phyloP scores from a whole-genome alignment of 768 basidiomycete genomes.

The Russula sp. region DNA sequence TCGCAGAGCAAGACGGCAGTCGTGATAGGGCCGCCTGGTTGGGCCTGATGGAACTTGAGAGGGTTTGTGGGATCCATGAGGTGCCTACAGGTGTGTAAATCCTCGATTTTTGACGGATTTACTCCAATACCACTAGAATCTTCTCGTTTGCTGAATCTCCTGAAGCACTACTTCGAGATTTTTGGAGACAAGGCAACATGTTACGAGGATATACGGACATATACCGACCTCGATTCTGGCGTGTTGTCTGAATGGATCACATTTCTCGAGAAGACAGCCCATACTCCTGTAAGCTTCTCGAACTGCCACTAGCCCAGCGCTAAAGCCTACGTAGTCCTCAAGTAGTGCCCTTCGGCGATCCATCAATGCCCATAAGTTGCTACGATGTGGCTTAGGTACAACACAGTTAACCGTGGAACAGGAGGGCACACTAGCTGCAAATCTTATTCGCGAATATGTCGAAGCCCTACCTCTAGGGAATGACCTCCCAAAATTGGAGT shows the following conservation, averaged over 20 bases:
- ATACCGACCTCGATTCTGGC: constrained; percentile 50
- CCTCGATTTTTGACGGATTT: background rate
- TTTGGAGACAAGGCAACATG: constrained; percentile 84
- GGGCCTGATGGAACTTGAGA: constrained; percentile 74
- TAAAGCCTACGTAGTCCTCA: constrained; percentile 42
- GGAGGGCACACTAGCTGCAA: constrained; percentile 51
- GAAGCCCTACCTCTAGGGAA: constrained; percentile 64
- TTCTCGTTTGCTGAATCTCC: constrained; percentile 44
- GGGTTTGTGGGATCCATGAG: constrained; percentile 49
- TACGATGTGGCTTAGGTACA: constrained; percentile 54
- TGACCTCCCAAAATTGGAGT: constrained; percentile 66
- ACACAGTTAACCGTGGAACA: constrained; percentile 53
- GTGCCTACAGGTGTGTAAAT: constrained; percentile 46
- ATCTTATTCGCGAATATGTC: constrained; percentile 61
- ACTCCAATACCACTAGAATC: constrained; percentile 41
- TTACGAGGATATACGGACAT: constrained; percentile 79
- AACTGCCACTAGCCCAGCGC: constrained; percentile 1
- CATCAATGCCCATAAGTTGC: constrained; percentile 74
- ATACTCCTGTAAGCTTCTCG: constrained; percentile 44
- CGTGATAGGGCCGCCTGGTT: constrained; percentile 74
- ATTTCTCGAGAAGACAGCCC: constrained; percentile 49
- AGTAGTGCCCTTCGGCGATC: constrained; percentile 55
- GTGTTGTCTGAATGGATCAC: constrained; percentile 51
- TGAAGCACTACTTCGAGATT: constrained; percentile 65
- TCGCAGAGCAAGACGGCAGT: constrained; percentile 63